Evolutionary conservation across 257 asterid species (phyloP).

Genomic region (Solanum sparsipilum): DNA sequence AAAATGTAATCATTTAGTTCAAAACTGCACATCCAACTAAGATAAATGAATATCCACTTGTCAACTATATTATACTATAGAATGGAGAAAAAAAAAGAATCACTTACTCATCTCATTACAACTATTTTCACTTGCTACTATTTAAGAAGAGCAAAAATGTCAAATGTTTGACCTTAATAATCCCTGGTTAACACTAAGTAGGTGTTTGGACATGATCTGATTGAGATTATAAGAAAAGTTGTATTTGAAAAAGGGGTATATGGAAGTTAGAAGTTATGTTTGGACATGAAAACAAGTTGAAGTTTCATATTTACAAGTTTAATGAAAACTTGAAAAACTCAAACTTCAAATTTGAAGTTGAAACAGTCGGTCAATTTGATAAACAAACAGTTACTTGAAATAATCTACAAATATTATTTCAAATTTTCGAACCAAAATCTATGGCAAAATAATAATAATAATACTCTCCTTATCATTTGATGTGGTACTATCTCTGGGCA

Average conservation of each 20-base stretch:
- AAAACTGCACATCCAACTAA: neutral
- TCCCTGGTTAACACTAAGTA: neutral
- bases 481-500: neutral
- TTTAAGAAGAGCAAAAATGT: neutral
- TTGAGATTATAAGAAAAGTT: neutral
- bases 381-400: neutral
- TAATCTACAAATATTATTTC: neutral
- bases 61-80: neutral
- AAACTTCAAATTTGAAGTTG: neutral
- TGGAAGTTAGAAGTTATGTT: neutral
- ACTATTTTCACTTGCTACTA: neutral
- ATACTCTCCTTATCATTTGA: neutral
- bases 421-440: neutral
- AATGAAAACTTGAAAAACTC: neutral
- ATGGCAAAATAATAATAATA: neutral
- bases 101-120: neutral
- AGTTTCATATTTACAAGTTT: neutral
- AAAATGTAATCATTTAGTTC: neutral
- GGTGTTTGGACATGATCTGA: neutral
- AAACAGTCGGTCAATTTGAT: neutral
- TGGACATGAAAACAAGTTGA: neutral
- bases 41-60: neutral
- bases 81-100: neutral
- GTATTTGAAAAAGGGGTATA: neutral
- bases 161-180: neutral